These are phyloP conservation scores for Euphorbia corollata DNA, from an alignment of 441 rosid species.

Conservation along the genomic window DNA sequence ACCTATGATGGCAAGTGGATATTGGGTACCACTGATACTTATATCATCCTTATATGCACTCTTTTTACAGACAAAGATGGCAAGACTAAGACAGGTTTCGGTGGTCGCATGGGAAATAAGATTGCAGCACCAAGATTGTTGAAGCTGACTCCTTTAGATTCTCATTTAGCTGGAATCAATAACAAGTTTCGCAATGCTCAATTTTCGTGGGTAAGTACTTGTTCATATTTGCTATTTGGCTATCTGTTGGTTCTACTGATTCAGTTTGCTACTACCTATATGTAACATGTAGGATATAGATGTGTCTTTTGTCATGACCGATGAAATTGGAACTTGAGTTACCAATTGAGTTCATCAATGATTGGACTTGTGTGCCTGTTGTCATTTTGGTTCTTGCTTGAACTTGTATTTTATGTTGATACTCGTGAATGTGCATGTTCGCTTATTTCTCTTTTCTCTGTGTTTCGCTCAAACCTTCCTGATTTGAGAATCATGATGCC, in stretches of 20 bases:
- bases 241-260: too few species aligned
- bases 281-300: not conserved
- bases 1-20: slow-evolving; percentile 95
- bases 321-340: not conserved
- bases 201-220: slow-evolving; percentile 77
- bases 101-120: slow-evolving; percentile 89
- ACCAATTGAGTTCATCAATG: slow-evolving; percentile 1
- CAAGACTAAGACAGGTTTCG: slow-evolving; percentile 72
- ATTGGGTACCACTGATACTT: slow-evolving; percentile 87
- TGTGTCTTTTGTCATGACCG: not conserved
- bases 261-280: too few species aligned
- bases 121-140: slow-evolving; percentile 88
- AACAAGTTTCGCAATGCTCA: slow-evolving; percentile 84
- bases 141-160: slow-evolving; percentile 76
- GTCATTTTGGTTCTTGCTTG: slow-evolving; percentile 9
- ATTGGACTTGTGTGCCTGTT: slow-evolving; percentile 2
- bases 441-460: not conserved
- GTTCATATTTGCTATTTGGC: slow-evolving; percentile 4
- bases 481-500: too few species aligned
- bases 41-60: slow-evolving; percentile 75
- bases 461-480: not conserved
- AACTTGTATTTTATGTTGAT: slow-evolving; percentile 6
- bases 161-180: slow-evolving; percentile 73
- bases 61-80: slow-evolving; percentile 80
- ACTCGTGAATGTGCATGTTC: not conserved